A percentile compares a stretch with the other conserved stretches of the same genome.
Evolutionary conservation across 768 basidiomycete genomes (phyloP).

Genomic region (Crassisporium funariophilum): DNA sequence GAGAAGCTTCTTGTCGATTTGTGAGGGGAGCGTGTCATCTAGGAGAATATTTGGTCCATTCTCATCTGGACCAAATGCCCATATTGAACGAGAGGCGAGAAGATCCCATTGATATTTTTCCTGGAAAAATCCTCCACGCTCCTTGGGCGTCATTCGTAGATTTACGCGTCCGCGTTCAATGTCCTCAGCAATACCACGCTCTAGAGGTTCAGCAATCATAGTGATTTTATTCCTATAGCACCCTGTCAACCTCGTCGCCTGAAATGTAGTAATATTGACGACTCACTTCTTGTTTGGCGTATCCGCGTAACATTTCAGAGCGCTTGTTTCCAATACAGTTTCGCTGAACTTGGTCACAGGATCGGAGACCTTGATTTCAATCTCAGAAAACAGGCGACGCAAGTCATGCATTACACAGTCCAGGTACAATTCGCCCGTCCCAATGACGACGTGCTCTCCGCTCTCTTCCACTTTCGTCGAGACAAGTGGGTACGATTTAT

Average conservation of each 20-base stretch:
- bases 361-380: conserved; percentile 99
- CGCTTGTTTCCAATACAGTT: conserved; percentile 96
- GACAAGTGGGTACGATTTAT: conserved; percentile 95
- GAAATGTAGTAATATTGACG: not conserved
- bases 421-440: conserved; percentile 95
- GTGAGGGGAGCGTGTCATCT: conserved; percentile 95
- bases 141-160: conserved; percentile 94
- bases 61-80: conserved; percentile 99
- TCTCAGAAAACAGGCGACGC: conserved; percentile 89
- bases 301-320: conserved; percentile 97
- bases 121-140: conserved; percentile 94
- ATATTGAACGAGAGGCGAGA: conserved; percentile 95
- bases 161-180: conserved; percentile 91
- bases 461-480: conserved; percentile 97
- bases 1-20: conserved; percentile 94
- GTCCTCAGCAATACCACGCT: conserved; percentile 94
- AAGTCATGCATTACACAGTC: conserved; percentile 98
- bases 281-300: conserved; percentile 98
- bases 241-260: conserved; percentile 10
- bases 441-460: conserved; percentile 95
- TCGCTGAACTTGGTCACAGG: conserved; percentile 98
- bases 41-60: conserved; percentile 90
- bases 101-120: conserved; percentile 98
- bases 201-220: conserved; percentile 98
- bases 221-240: conserved; percentile 88